These are phyloP conservation scores for Hericium alpestre DNA, from an alignment of 768 basidiomycete genomes.

Conservation along the genomic window DNA sequence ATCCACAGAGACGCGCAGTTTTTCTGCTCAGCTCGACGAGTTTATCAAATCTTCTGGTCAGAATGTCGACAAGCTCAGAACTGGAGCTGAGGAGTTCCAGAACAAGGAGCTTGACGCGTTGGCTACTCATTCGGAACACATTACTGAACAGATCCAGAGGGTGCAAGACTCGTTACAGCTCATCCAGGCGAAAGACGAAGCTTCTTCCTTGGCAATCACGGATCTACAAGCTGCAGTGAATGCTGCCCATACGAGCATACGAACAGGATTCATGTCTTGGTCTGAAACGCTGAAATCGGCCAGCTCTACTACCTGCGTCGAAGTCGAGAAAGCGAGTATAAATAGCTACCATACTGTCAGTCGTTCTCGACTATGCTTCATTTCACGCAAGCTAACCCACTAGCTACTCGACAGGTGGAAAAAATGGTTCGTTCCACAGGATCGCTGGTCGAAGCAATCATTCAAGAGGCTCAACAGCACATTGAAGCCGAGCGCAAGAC, in stretches of 20 bases:
- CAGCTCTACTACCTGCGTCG: constrained; percentile 36
- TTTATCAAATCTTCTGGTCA: constrained; percentile 50
- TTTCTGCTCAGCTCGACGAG: constrained; percentile 50
- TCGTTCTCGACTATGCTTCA: neutral
- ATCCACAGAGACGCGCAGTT: constrained; percentile 36
- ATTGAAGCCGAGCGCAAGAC: constrained; percentile 44
- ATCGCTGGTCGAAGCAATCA: constrained; percentile 47
- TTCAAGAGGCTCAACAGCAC: constrained; percentile 48
- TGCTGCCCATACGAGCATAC: constrained; percentile 44
- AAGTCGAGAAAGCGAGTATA: constrained; percentile 33
- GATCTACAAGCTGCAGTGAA: constrained; percentile 38
- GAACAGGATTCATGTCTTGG: constrained; percentile 45
- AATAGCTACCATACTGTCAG: constrained; percentile 37
- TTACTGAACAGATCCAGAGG: constrained; percentile 48
- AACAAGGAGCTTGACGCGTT: constrained; percentile 46
- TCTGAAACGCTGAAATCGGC: constrained; percentile 37
- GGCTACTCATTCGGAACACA: constrained; percentile 36
- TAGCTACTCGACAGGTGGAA: constrained; percentile 30
- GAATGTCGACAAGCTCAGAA: constrained; percentile 40
- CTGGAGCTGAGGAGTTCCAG: constrained; percentile 47
- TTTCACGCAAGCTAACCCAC: neutral
- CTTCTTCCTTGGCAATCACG: constrained; percentile 41
- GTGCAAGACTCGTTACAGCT: constrained; percentile 40
- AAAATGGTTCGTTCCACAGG: constrained; percentile 48
- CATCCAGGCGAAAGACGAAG: constrained; percentile 47